These are phyloP conservation scores for Metarhizium humberi DNA, from an alignment of 2,329 filamentous ascomycete species.

Conservation along the genomic window DNA sequence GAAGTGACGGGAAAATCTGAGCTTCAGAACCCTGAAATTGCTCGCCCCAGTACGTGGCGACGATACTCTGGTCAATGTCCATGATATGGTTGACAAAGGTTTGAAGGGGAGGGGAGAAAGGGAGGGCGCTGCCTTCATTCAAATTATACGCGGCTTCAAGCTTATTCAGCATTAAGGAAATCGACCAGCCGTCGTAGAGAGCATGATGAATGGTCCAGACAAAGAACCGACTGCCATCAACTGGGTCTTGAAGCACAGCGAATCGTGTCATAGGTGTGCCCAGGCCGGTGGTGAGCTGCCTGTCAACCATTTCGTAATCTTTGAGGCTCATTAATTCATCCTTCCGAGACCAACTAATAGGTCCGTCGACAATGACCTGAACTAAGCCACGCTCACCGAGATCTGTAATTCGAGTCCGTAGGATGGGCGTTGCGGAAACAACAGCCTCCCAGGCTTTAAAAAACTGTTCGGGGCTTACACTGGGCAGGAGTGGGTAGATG, in stretches of 20 bases:
- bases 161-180: constrained; percentile 33
- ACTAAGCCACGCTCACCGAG: constrained; percentile 27
- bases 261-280: constrained; percentile 3
- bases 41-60: not conserved
- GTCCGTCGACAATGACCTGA: constrained; percentile 16
- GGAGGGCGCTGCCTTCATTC: constrained; percentile 11
- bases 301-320: constrained; percentile 26
- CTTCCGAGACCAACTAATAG: constrained; percentile 11
- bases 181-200: constrained; percentile 44
- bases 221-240: not conserved
- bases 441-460: constrained; percentile 28
- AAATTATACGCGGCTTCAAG: constrained; percentile 26
- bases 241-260: constrained; percentile 7
- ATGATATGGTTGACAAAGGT: constrained; percentile 1
- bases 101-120: not conserved
- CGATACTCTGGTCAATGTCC: not conserved
- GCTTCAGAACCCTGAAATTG: constrained; percentile 12
- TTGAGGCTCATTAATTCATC: constrained; percentile 7
- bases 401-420: constrained; percentile 33
- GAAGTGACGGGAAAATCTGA: constrained; percentile 3
- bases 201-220: constrained; percentile 40
- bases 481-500: constrained; percentile 25
- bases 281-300: constrained; percentile 31
- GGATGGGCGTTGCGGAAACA: constrained; percentile 24
- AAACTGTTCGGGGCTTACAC: constrained; percentile 18